Percentiles rank a stretch among this genome's conserved stretches.
These are phyloP conservation scores for Paradendryphiella salina DNA, from an alignment of 2,329 filamentous ascomycete genomes.

Conservation along the genomic window DNA sequence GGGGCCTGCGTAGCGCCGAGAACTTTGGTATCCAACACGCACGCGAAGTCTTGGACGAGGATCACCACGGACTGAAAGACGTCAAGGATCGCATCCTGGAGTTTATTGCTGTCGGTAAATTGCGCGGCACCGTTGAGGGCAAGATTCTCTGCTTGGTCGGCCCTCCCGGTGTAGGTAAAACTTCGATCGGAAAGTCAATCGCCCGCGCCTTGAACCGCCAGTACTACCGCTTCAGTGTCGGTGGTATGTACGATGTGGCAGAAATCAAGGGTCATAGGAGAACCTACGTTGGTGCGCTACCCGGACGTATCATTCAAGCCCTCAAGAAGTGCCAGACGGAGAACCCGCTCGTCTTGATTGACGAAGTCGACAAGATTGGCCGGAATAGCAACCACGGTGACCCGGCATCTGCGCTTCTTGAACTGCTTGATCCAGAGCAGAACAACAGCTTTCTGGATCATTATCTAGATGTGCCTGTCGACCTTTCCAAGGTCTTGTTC, in stretches of 20 bases:
- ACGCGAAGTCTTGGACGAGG: slow-evolving; percentile 86
- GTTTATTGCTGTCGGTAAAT: slow-evolving; percentile 97
- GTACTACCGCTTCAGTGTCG: slow-evolving; percentile 98
- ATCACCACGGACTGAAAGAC: slow-evolving; percentile 95
- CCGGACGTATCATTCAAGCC: slow-evolving; percentile 95
- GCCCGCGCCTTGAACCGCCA: slow-evolving; percentile 90
- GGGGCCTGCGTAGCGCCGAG: slow-evolving; percentile 92
- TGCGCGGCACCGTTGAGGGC: slow-evolving; percentile 94
- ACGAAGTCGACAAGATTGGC: slow-evolving; percentile 98
- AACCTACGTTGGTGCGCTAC: slow-evolving; percentile 94
- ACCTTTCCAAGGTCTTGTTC: slow-evolving; percentile 95
- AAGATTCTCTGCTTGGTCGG: slow-evolving; percentile 98
- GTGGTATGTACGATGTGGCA: slow-evolving; percentile 93
- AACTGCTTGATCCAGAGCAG: slow-evolving; percentile 93
- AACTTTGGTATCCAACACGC: slow-evolving; percentile 96
- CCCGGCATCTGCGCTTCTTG: slow-evolving; percentile 88
- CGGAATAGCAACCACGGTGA: slow-evolving; percentile 89
- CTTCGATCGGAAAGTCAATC: slow-evolving; percentile 97
- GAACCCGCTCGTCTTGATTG: slow-evolving; percentile 93
- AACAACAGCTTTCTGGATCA: slow-evolving; percentile 97
- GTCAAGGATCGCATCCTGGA: slow-evolving; percentile 98
- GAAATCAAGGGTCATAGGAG: slow-evolving; percentile 98
- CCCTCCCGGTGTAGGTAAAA: slow-evolving; percentile 96
- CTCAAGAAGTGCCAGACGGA: slow-evolving; percentile 99
- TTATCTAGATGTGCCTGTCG: slow-evolving; percentile 97